These are phyloP conservation scores for Limonium bicolor DNA, from an alignment of 148 eudicot species.

Conservation along the genomic window DNA sequence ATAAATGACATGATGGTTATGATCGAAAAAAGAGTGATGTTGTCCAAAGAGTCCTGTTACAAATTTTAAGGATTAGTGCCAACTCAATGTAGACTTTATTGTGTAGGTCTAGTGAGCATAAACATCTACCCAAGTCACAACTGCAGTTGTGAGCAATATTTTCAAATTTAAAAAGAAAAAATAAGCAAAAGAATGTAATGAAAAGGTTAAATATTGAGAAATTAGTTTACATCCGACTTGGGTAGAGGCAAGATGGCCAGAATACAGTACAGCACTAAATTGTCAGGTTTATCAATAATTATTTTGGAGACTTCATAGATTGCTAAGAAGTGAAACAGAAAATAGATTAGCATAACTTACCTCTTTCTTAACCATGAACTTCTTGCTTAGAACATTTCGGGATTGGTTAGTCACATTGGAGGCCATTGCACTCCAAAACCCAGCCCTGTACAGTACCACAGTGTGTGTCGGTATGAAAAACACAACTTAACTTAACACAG, in stretches of 20 bases:
- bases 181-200: neutral
- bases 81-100: constrained; percentile 6
- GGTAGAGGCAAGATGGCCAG: too few species aligned
- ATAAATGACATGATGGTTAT: constrained; percentile 89
- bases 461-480: neutral
- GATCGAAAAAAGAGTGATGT: constrained; percentile 85
- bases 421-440: constrained; percentile 99
- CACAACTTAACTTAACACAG: neutral
- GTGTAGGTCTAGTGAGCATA: too few species aligned
- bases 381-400: constrained; percentile 92
- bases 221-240: too few species aligned
- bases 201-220: neutral
- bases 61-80: neutral
- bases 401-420: constrained; percentile 81
- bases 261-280: neutral
- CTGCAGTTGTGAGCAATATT: neutral
- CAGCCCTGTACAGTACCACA: constrained; percentile 38
- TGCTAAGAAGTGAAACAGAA: neutral
- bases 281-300: neutral
- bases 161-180: neutral
- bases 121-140: neutral
- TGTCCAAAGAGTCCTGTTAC: constrained; percentile 86
- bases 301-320: too few species aligned
- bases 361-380: constrained; percentile 91
- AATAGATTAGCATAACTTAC: constrained; percentile 13